phyloP scores from a whole-genome alignment of 2,329 filamentous ascomycete genomes.

The Hirsutella thompsonii region DNA sequence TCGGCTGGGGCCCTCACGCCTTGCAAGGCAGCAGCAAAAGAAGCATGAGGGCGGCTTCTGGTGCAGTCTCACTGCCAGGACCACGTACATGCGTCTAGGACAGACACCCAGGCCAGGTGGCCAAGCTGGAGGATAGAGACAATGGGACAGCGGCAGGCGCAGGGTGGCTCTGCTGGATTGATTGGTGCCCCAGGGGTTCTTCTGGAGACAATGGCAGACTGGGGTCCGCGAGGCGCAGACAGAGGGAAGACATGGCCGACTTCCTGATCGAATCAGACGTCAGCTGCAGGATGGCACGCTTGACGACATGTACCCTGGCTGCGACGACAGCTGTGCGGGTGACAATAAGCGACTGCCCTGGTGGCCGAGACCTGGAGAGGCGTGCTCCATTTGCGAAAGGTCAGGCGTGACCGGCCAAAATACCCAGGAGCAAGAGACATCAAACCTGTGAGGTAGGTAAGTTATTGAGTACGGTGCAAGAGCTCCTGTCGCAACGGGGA shows the following conservation, averaged over 20 bases:
- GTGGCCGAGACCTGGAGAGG: not conserved
- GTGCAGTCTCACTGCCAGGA: not conserved
- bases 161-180: not conserved
- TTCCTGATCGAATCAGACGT: not conserved
- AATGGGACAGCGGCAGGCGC: too few relatives aligned
- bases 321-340: not conserved
- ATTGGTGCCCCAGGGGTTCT: not conserved
- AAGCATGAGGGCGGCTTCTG: too few relatives aligned
- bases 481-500: too few relatives aligned
- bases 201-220: not conserved
- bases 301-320: not conserved
- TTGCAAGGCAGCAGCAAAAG: not conserved
- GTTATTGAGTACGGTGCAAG: too few relatives aligned
- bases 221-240: not conserved
- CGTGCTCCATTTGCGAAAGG: not conserved
- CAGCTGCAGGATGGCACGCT: not conserved
- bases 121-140: too few relatives aligned
- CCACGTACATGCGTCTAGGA: too few relatives aligned
- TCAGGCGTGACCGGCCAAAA: not conserved
- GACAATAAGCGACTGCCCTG: not conserved
- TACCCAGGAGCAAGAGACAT: not conserved
- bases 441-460: too few relatives aligned
- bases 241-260: not conserved
- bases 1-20: not conserved
- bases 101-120: not conserved